Percentiles rank a stretch among this genome's conserved stretches.
These are phyloP conservation scores for Saturnispora saitoi DNA, from an alignment of 805 yeast genomes.

Conservation along the genomic window DNA sequence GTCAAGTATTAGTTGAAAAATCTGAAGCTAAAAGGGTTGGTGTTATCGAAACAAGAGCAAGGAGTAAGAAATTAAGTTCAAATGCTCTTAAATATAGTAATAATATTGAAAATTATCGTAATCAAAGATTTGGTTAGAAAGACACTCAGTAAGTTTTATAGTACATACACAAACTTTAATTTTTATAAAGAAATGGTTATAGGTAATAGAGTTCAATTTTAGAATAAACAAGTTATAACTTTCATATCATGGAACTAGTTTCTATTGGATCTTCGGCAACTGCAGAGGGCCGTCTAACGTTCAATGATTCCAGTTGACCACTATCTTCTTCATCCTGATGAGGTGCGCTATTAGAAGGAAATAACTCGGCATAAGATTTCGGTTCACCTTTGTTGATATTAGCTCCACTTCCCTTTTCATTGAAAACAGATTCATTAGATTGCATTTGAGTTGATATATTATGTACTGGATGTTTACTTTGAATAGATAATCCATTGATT, in stretches of 20 bases:
- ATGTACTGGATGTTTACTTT: not conserved
- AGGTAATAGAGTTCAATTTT: not conserved
- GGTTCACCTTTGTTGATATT: slow-evolving; percentile 1
- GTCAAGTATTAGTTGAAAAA: slow-evolving; percentile 18
- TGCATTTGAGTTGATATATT: not conserved
- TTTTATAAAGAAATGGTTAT: not conserved
- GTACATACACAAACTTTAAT: not conserved
- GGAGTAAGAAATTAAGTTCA: slow-evolving; percentile 27
- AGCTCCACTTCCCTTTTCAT: not conserved
- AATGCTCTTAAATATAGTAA: slow-evolving; percentile 59
- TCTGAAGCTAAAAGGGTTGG: slow-evolving; percentile 39
- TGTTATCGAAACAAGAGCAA: slow-evolving; percentile 10
- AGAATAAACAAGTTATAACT: not conserved
- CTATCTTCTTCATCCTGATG: not conserved
- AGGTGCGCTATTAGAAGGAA: not conserved
- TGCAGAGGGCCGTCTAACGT: slow-evolving; percentile 1
- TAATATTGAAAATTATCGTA: slow-evolving; percentile 65
- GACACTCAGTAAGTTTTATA: not conserved
- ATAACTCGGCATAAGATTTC: slow-evolving; percentile 5
- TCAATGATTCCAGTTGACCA: slow-evolving; percentile 4
- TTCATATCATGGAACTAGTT: slow-evolving; percentile 11
- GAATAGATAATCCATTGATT: slow-evolving; percentile 6
- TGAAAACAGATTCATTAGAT: not conserved
- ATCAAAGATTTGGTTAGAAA: slow-evolving; percentile 14
- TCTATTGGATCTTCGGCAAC: slow-evolving; percentile 10